Percentiles rank a stretch among this genome's conserved stretches.
phyloP scores from a whole-genome alignment of 164 flowering plant species.

The Nelumbo lutea region DNA sequence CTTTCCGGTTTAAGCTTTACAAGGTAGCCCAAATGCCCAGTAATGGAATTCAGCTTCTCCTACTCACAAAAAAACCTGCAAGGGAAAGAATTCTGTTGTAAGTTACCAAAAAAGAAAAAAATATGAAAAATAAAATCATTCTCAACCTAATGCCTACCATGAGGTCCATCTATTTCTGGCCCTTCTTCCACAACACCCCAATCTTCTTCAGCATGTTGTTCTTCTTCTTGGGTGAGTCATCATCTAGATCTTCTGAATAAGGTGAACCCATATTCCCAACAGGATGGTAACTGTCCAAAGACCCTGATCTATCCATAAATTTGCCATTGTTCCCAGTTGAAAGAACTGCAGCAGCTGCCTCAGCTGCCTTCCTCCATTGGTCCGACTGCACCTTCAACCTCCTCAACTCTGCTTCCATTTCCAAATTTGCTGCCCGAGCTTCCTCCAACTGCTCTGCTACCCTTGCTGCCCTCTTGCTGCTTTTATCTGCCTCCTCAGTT shows the following conservation, averaged over 20 bases:
- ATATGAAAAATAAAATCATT: background rate
- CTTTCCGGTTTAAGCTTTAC: no score
- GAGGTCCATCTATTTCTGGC: conserved; percentile 36
- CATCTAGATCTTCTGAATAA: conserved; percentile 59
- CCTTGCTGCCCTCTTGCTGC: conserved; percentile 39
- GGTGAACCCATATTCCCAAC: conserved; percentile 47
- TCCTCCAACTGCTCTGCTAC: conserved; percentile 78
- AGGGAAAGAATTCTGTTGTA: background rate
- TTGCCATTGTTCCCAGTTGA: conserved; percentile 62
- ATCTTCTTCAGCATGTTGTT: conserved; percentile 82
- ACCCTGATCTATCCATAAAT: conserved; percentile 55
- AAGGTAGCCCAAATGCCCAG: no score
- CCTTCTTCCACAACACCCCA: conserved; percentile 87
- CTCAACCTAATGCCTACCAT: conserved; percentile 1
- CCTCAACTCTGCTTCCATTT: conserved; percentile 82
- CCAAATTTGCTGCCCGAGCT: conserved; percentile 56
- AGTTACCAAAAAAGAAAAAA: background rate
- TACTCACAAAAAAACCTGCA: background rate
- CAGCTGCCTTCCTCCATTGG: conserved; percentile 99
- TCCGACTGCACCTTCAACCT: conserved; percentile 84
- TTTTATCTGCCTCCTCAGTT: conserved; percentile 68
- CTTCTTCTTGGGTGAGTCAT: conserved; percentile 78
- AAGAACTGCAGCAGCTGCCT: conserved; percentile 88
- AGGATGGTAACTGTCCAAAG: conserved; percentile 50
- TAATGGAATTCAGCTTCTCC: background rate